Percentiles rank a stretch among this genome's conserved stretches.
Conservation (phyloP, 805 yeast genomes). For the Spathaspora passalidarum region DNA sequence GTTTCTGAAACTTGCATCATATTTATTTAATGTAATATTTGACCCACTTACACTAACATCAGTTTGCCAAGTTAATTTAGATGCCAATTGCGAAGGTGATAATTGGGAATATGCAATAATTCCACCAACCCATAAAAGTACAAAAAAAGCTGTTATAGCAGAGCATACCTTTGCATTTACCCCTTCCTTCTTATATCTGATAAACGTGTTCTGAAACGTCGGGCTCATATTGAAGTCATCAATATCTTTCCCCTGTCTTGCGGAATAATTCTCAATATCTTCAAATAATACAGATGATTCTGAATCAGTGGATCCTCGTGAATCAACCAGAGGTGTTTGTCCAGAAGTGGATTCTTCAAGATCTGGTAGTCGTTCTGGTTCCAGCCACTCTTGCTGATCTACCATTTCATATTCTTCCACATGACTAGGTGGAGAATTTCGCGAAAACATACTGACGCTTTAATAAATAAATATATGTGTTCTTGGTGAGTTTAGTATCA, state of each 20-base stretch:
- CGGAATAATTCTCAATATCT: slow-evolving; percentile 21
- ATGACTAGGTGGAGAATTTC: neutral
- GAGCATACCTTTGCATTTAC: slow-evolving; percentile 6
- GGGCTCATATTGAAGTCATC: slow-evolving; percentile 23
- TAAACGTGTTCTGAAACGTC: slow-evolving; percentile 19
- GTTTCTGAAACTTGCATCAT: slow-evolving; percentile 23
- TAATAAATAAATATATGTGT: too few species aligned
- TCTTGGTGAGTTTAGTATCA: too few species aligned
- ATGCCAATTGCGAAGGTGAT: slow-evolving; percentile 14
- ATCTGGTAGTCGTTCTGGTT: neutral
- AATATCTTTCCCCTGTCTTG: slow-evolving; percentile 4
- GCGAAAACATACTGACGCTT: slow-evolving; percentile 3
- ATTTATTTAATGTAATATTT: slow-evolving; percentile 31
- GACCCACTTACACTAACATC: slow-evolving; percentile 20
- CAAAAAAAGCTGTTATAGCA: slow-evolving; percentile 1
- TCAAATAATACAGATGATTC: slow-evolving; percentile 27
- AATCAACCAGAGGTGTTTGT: neutral
- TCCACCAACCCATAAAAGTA: slow-evolving; percentile 25
- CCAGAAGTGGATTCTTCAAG: neutral
- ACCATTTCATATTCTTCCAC: slow-evolving; percentile 10
- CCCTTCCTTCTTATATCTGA: slow-evolving; percentile 12
- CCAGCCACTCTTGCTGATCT: slow-evolving; percentile 1
- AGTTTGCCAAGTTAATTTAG: slow-evolving; percentile 21
- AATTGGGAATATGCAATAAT: slow-evolving; percentile 25
- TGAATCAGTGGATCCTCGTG: neutral